Conservation (phyloP, 352 stramenopile genomes). For the Peronospora tabacina region DNA sequence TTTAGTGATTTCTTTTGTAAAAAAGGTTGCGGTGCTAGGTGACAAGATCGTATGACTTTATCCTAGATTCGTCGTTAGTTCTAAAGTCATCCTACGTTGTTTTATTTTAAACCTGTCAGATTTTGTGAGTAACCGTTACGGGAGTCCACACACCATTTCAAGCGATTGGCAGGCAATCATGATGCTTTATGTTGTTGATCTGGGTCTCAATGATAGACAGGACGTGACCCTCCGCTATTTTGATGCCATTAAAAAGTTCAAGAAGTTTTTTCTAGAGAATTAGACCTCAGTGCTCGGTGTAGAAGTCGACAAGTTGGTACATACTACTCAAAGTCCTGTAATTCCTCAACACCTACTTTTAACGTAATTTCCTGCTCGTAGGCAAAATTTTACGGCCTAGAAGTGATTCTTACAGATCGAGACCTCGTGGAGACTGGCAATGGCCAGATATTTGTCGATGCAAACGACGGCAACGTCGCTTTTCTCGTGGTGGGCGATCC, state of each 20-base stretch:
- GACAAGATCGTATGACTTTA: too few species aligned
- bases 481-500: constrained; percentile 98
- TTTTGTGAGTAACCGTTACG: too few species aligned
- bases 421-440: constrained; percentile 94
- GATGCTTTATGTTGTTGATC: constrained; percentile 95
- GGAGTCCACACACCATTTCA: too few species aligned
- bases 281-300: constrained; percentile 94
- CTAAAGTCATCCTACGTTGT: too few species aligned
- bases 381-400: constrained; percentile 92
- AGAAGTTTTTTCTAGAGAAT: constrained; percentile 94
- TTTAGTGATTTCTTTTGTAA: too few species aligned
- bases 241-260: constrained; percentile 91
- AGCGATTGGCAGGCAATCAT: constrained; percentile 26
- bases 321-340: too few species aligned
- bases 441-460: constrained; percentile 91
- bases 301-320: constrained; percentile 62
- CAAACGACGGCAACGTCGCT: constrained; percentile 89
- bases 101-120: too few species aligned
- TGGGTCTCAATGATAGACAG: constrained; percentile 96
- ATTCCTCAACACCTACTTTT: not conserved
- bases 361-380: not conserved
- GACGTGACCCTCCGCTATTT: constrained; percentile 95
- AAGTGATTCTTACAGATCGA: constrained; percentile 86
- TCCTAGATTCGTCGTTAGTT: too few species aligned
- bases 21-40: too few species aligned